A percentile compares a stretch with the other conserved stretches of the same genome.
Evolutionary conservation across 2,329 filamentous ascomycete genomes (phyloP).

Genomic region (Ceratocystis papillata): DNA sequence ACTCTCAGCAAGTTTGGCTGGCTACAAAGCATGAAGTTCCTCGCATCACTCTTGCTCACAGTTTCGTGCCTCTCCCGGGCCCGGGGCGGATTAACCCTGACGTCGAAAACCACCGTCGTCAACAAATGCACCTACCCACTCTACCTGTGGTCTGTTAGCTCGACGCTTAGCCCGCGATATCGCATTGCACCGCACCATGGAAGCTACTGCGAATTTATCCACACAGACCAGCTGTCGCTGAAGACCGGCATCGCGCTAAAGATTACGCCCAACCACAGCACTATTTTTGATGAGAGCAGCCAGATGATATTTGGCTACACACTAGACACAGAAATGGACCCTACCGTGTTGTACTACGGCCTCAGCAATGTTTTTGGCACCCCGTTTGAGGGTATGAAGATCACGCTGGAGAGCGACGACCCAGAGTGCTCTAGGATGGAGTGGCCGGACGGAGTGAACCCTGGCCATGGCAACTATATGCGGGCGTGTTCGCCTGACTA

Average conservation of each 20-base stretch:
- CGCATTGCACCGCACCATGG: slow-evolving; percentile 29
- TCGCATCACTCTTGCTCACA: not conserved
- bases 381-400: slow-evolving; percentile 31
- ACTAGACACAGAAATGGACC: slow-evolving; percentile 29
- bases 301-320: slow-evolving; percentile 35
- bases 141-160: slow-evolving; percentile 34
- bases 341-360: slow-evolving; percentile 33
- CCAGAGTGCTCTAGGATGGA: slow-evolving; percentile 31
- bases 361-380: slow-evolving; percentile 35
- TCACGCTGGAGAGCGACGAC: slow-evolving; percentile 30
- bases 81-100: not conserved
- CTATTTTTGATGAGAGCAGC: slow-evolving; percentile 33
- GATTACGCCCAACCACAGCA: slow-evolving; percentile 31
- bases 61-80: not conserved
- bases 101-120: slow-evolving; percentile 27
- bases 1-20: not conserved
- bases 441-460: slow-evolving; percentile 32
- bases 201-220: slow-evolving; percentile 32
- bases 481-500: slow-evolving; percentile 16
- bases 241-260: slow-evolving; percentile 34
- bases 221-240: slow-evolving; percentile 30
- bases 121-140: slow-evolving; percentile 34
- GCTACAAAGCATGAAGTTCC: not conserved
- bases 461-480: slow-evolving; percentile 32
- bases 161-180: slow-evolving; percentile 27